phyloP scores from a whole-genome alignment of 306 rosid species.

The Cucurbita argyrosperma region DNA sequence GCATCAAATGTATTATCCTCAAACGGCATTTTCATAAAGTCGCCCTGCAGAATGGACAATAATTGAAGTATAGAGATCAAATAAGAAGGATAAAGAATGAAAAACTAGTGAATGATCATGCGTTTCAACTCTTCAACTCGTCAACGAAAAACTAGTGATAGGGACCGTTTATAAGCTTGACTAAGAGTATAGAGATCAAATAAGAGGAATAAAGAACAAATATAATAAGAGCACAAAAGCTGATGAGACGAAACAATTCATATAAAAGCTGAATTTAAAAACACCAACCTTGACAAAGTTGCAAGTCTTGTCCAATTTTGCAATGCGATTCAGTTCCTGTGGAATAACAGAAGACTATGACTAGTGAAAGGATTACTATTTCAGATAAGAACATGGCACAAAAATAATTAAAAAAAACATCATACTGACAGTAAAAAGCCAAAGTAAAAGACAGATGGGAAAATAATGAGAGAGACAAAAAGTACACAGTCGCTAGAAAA shows the following conservation, averaged over 20 bases:
- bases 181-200: neutral
- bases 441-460: neutral
- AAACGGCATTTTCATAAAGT: slow-evolving; percentile 88
- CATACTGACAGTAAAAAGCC: neutral
- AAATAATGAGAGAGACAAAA: no score
- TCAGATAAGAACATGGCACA: neutral
- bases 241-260: neutral
- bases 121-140: neutral
- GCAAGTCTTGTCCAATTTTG: slow-evolving; percentile 62
- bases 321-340: slow-evolving; percentile 53
- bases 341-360: neutral
- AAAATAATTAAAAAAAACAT: neutral
- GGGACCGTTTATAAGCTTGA: neutral
- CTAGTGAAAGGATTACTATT: neutral
- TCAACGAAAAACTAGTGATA: neutral
- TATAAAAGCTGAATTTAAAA: neutral
- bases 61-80: neutral
- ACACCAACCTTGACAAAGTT: slow-evolving; percentile 53
- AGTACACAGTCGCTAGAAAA: neutral
- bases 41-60: slow-evolving; percentile 51
- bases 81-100: neutral
- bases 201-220: neutral
- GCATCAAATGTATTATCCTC: slow-evolving; percentile 77
- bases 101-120: neutral
- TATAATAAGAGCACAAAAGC: neutral